Conservation (phyloP, 495 filamentous ascomycete species). For the Xylaria curta region DNA sequence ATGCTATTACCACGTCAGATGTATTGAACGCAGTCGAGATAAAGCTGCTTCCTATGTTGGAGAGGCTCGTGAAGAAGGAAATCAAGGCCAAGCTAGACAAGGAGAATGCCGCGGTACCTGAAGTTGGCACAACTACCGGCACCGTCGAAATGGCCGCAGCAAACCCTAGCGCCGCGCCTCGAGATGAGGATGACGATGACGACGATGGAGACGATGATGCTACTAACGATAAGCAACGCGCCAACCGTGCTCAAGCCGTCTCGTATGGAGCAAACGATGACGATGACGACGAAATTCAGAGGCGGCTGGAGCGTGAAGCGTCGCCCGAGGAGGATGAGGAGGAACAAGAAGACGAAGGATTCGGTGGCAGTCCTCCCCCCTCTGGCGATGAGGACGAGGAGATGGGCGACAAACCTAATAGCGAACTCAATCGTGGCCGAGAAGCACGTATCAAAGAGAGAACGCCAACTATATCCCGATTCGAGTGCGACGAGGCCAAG, state of each 20-base stretch:
- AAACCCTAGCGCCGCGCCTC: conserved; percentile 52
- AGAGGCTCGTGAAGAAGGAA: conserved; percentile 71
- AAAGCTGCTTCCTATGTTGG: conserved; percentile 75
- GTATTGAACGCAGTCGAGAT: conserved; percentile 79
- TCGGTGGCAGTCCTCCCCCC: conserved; percentile 57
- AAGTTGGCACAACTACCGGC: conserved; percentile 80
- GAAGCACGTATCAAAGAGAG: conserved; percentile 71
- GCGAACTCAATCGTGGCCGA: conserved; percentile 54
- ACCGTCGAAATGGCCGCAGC: conserved; percentile 63
- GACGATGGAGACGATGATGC: conserved; percentile 87
- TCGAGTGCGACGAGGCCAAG: conserved; percentile 77
- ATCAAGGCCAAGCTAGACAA: conserved; percentile 77
- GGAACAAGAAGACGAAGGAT: conserved; percentile 61
- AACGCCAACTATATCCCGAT: conserved; percentile 68
- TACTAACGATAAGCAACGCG: conserved; percentile 74
- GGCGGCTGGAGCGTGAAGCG: conserved; percentile 58
- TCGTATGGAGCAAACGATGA: conserved; percentile 93
- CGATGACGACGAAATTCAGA: conserved; percentile 79
- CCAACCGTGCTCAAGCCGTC: conserved; percentile 77
- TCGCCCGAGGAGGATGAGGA: conserved; percentile 60
- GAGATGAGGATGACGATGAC: conserved; percentile 69
- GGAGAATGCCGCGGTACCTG: conserved; percentile 72
- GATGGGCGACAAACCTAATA: conserved; percentile 42
- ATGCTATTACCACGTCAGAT: conserved; percentile 79
- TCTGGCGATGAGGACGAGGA: conserved; percentile 56